A percentile compares a stretch with the other conserved stretches of the same genome.
Conservation (phyloP, 495 filamentous ascomycete species). For the Aspergillus sclerotiicarbonarius region DNA sequence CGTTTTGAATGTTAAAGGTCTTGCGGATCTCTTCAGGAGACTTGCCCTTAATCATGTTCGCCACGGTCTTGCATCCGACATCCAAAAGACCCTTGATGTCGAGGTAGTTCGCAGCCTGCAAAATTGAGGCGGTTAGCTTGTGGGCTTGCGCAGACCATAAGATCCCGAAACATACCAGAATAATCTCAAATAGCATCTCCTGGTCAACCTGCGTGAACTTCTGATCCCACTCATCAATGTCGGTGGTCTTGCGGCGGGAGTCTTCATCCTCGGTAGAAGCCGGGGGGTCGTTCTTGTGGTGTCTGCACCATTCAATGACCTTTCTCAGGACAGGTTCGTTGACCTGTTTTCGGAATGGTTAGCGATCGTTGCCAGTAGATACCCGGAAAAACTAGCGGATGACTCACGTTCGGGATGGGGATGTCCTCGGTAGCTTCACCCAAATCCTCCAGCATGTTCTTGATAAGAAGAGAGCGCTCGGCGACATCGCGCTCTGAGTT, state of each 20-base stretch:
- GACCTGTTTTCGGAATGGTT: constrained; percentile 53
- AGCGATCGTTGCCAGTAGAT: constrained; percentile 1
- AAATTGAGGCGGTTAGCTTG: background rate
- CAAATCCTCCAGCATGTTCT: constrained; percentile 95
- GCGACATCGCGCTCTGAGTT: constrained; percentile 73
- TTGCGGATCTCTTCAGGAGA: constrained; percentile 71
- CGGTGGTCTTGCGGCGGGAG: constrained; percentile 93
- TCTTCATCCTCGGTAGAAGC: constrained; percentile 86
- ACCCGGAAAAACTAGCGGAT: background rate
- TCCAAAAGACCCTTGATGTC: constrained; percentile 69
- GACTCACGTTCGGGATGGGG: constrained; percentile 83
- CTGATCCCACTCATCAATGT: constrained; percentile 99
- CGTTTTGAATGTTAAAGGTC: constrained; percentile 73
- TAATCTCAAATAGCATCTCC: constrained; percentile 99
- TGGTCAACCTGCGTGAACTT: constrained; percentile 99
- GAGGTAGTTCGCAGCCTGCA: constrained; percentile 66
- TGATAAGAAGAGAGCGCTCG: constrained; percentile 91
- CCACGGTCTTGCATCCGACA: constrained; percentile 67
- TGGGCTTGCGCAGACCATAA: background rate
- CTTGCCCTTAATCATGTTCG: constrained; percentile 75
- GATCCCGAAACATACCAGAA: constrained; percentile 63
- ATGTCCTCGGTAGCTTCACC: constrained; percentile 67
- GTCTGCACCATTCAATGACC: constrained; percentile 95
- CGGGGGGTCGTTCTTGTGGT: constrained; percentile 85
- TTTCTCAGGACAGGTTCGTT: constrained; percentile 92